A percentile compares a stretch with the other conserved stretches of the same genome.
These are phyloP conservation scores for Conringia planisiliqua DNA, from an alignment of 345 rosid genomes.

Conservation along the genomic window DNA sequence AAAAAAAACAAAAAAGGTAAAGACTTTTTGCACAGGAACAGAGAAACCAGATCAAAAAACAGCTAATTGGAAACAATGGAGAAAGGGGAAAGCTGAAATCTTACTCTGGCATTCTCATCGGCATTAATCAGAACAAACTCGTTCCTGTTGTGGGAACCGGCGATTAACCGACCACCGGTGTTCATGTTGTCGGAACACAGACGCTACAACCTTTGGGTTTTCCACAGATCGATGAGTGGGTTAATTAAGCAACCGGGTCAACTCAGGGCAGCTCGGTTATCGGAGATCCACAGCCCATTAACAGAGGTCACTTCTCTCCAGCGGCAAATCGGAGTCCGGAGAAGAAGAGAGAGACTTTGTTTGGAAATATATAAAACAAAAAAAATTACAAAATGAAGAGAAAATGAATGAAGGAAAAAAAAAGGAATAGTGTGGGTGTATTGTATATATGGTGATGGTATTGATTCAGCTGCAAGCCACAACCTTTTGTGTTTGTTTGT, in stretches of 20 bases:
- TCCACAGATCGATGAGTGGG: conserved; percentile 14
- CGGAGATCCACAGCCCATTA: conserved; percentile 41
- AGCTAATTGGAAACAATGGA: neutral
- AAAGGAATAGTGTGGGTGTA: conserved; percentile 15
- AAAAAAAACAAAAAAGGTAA: neutral
- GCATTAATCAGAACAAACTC: conserved; percentile 97
- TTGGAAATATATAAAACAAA: neutral
- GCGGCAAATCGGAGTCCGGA: conserved; percentile 1
- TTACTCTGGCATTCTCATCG: conserved; percentile 83
- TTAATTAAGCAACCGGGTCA: conserved; percentile 8
- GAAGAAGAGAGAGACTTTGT: conserved; percentile 13
- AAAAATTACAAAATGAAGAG: neutral
- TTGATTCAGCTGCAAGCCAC: conserved; percentile 47
- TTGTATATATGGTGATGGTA: conserved; percentile 9
- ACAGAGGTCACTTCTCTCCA: conserved; percentile 11
- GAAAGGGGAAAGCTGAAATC: conserved; percentile 2
- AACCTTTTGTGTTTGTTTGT: neutral
- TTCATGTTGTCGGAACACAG: conserved; percentile 48
- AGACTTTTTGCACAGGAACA: conserved; percentile 17
- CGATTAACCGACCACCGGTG: conserved; percentile 90
- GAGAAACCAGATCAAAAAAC: conserved; percentile 23
- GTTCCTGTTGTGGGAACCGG: conserved; percentile 97
- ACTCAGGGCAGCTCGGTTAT: conserved; percentile 10
- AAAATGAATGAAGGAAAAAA: neutral
- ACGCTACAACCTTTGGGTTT: neutral